Evolutionary conservation across 768 basidiomycete genomes (phyloP), one percentile per base, ranked within the genome.

Genomic region (Lactarius sp.): DNA sequence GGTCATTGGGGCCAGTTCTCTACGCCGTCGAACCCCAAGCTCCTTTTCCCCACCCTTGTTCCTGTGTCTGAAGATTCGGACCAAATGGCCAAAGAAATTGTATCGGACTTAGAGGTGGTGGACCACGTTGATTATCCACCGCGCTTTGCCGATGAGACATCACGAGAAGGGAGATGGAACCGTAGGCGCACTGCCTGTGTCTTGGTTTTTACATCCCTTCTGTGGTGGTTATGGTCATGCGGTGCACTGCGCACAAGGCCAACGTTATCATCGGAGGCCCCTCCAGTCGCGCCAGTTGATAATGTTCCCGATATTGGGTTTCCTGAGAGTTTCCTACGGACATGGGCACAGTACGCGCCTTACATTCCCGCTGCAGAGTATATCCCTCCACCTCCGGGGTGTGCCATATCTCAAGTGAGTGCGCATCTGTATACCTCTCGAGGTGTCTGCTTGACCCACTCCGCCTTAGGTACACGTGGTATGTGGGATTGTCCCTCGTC

Each of bases 301-400:
- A 22, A 52, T 31, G 34, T 52, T 31, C 67, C 67, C 4, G 54
- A 60, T 31, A 31, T 68, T 22, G 67, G 61, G 2, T 47, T 68
- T 41, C 55, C 65, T 18, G 51, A 63, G 34, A 41, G 49, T 37
- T 31, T 63, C 3, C 18, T 68, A 18, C 57, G 55, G 50, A 52
- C 8, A 44, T 88, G 86, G 87, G 84, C 79, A 12, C 77, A 82
- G 44, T 86, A 87, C 67, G 79, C 85, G 34, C 87, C 87, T 0
- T 88, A 81, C 70, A 80, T 77, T 60, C 74, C 86, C 0, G 76
- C 75, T 6, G 77, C 72, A 3, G 65, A 71, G 36, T 87, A 88
- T 70, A 42, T 63, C 1, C 64, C 73, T 1, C 81, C 82, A 0
- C 84, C 85, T 2, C 67, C 70, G 4, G 70, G 71, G 20, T 90